Evolutionary conservation across 768 basidiomycete species (phyloP).

Genomic region (Ramaria sp.): DNA sequence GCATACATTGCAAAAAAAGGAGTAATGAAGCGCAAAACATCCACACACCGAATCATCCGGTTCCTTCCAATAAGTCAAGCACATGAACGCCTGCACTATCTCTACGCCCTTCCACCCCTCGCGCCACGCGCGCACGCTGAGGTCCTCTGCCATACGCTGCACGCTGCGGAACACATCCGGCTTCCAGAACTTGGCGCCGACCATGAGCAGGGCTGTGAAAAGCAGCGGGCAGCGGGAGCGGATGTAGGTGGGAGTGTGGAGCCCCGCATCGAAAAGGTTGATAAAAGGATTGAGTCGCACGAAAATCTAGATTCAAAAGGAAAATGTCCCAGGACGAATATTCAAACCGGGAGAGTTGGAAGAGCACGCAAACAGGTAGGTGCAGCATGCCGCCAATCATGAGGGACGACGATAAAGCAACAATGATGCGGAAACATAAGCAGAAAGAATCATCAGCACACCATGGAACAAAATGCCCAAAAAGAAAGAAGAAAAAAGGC

Average conservation of each 20-base stretch:
- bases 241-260: constrained; percentile 74
- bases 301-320: too few species aligned
- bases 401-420: too few species aligned
- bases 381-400: too few species aligned
- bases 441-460: too few species aligned
- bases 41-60: constrained; percentile 65
- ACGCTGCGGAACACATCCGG: constrained; percentile 55
- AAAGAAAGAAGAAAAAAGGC: too few species aligned
- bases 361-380: too few species aligned
- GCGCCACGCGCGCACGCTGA: constrained; percentile 67
- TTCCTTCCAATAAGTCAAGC: constrained; percentile 84
- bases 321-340: too few species aligned
- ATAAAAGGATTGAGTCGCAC: constrained; percentile 82
- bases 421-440: too few species aligned
- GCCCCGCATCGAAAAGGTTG: constrained; percentile 77
- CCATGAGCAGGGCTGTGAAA: constrained; percentile 78
- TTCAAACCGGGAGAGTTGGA: too few species aligned
- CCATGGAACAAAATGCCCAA: too few species aligned
- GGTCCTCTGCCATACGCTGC: constrained; percentile 61
- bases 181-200: constrained; percentile 75
- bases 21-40: constrained; percentile 11
- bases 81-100: constrained; percentile 81
- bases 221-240: constrained; percentile 73
- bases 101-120: constrained; percentile 76
- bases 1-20: not conserved